Percentiles rank a stretch among this genome's conserved stretches.
phyloP scores from a whole-genome alignment of 139 green algal genomes.

The Prasinococcaceae sp. region DNA sequence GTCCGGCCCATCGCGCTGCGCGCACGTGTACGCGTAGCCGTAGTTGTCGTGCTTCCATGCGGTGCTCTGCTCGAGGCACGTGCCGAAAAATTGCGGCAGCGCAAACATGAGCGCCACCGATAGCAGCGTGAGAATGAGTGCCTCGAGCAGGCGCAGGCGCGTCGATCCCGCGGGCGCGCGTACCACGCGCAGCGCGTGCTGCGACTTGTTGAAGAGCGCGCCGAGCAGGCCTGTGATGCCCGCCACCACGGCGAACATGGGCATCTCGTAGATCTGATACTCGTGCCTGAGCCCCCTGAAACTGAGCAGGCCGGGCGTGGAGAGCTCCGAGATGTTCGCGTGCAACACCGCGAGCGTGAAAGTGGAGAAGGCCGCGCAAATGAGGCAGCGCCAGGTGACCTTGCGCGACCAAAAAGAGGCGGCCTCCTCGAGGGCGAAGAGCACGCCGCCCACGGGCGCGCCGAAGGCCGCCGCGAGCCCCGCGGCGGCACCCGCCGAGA shows the following conservation, averaged over 20 bases:
- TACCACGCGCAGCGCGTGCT: slow-evolving; percentile 40
- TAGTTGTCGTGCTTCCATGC: slow-evolving; percentile 8
- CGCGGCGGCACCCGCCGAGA: slow-evolving; percentile 61
- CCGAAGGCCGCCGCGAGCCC: slow-evolving; percentile 69
- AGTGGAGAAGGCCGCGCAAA: slow-evolving; percentile 29
- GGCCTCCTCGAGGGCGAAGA: slow-evolving; percentile 83
- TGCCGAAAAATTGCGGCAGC: slow-evolving; percentile 12
- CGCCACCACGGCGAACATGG: slow-evolving; percentile 49
- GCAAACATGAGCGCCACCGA: slow-evolving; percentile 30
- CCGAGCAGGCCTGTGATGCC: slow-evolving; percentile 50
- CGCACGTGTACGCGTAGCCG: slow-evolving; percentile 1
- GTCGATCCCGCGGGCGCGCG: slow-evolving; percentile 25
- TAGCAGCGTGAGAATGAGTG: slow-evolving; percentile 16
- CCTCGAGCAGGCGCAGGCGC: slow-evolving; percentile 27
- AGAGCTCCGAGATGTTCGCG: slow-evolving; percentile 37
- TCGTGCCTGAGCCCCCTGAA: background rate
- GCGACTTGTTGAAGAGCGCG: slow-evolving; percentile 56
- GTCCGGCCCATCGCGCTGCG: background rate
- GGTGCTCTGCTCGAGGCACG: slow-evolving; percentile 29
- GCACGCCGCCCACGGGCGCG: slow-evolving; percentile 76
- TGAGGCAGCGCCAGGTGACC: slow-evolving; percentile 68
- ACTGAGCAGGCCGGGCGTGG: slow-evolving; percentile 30
- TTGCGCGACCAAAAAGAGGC: slow-evolving; percentile 53
- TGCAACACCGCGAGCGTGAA: slow-evolving; percentile 16
- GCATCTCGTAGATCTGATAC: slow-evolving; percentile 34